Evolutionary conservation across 345 rosid species (phyloP).

Genomic region (Alliaria petiolata): DNA sequence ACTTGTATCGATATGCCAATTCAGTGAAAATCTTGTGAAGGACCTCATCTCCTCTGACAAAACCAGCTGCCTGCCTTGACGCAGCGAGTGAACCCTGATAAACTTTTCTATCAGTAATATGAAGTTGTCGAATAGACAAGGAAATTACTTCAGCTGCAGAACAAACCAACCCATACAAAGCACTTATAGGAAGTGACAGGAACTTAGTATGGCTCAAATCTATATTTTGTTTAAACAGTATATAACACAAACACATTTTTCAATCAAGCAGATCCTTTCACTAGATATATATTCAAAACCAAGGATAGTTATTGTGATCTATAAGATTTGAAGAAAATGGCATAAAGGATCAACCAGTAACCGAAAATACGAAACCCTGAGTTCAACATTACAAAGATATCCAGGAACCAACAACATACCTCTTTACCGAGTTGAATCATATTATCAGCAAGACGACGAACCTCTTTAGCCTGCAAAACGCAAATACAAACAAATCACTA

Average conservation of each 20-base stretch:
- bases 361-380: background rate
- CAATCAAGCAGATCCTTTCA: background rate
- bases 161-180: background rate
- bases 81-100: slow-evolving; percentile 75
- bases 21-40: slow-evolving; percentile 89
- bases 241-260: background rate
- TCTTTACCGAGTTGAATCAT: slow-evolving; percentile 95
- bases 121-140: background rate
- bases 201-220: background rate
- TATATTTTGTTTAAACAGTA: background rate
- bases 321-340: background rate
- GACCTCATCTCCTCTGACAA: slow-evolving; percentile 91
- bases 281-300: background rate
- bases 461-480: slow-evolving; percentile 75
- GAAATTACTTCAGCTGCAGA: background rate
- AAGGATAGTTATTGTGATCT: background rate
- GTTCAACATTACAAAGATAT: no score
- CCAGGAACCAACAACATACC: slow-evolving; percentile 29
- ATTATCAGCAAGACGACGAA: slow-evolving; percentile 81
- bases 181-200: background rate
- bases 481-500: background rate
- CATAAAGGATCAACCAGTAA: background rate
- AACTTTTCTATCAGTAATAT: background rate
- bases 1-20: slow-evolving; percentile 87
- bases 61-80: slow-evolving; percentile 81